Conservation (phyloP, 495 filamentous ascomycete species). For the Talaromyces thailandensis region DNA sequence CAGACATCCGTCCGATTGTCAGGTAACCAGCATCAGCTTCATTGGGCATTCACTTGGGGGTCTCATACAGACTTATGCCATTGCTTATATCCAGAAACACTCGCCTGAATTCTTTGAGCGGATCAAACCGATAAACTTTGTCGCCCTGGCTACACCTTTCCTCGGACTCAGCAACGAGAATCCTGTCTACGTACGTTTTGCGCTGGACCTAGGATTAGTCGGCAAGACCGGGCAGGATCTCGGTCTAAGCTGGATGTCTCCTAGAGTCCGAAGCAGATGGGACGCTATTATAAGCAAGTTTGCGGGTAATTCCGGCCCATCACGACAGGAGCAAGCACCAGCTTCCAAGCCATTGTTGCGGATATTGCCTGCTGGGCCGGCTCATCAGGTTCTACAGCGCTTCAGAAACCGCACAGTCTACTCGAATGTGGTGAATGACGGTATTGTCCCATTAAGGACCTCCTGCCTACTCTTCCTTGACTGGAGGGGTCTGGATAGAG, state of each 20-base stretch:
- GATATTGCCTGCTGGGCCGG: conserved; percentile 87
- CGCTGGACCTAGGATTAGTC: conserved; percentile 90
- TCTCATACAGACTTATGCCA: conserved; percentile 85
- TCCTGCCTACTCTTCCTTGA: conserved; percentile 96
- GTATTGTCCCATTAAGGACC: conserved; percentile 89
- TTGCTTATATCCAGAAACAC: conserved; percentile 96
- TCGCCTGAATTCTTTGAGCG: conserved; percentile 82
- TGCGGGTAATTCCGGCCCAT: conserved; percentile 54
- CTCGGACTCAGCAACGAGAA: conserved; percentile 96
- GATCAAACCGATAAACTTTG: conserved; percentile 87
- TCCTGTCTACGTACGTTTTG: conserved; percentile 92
- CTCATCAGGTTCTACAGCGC: conserved; percentile 74
- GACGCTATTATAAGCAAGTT: conserved; percentile 74
- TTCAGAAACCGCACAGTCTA: conserved; percentile 91
- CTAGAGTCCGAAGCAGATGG: conserved; percentile 80
- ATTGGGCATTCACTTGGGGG: conserved; percentile 90
- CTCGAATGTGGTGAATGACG: conserved; percentile 97
- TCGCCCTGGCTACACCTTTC: conserved; percentile 83
- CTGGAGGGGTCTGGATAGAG: conserved; percentile 86
- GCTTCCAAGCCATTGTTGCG: conserved; percentile 83
- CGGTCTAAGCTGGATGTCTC: conserved; percentile 86
- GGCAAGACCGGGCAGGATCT: conserved; percentile 92
- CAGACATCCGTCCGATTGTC: conserved; percentile 54
- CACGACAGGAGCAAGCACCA: conserved; percentile 57
- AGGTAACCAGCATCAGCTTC: conserved; percentile 92